phyloP scores from a whole-genome alignment of 768 basidiomycete genomes.

The Russula virescens region DNA sequence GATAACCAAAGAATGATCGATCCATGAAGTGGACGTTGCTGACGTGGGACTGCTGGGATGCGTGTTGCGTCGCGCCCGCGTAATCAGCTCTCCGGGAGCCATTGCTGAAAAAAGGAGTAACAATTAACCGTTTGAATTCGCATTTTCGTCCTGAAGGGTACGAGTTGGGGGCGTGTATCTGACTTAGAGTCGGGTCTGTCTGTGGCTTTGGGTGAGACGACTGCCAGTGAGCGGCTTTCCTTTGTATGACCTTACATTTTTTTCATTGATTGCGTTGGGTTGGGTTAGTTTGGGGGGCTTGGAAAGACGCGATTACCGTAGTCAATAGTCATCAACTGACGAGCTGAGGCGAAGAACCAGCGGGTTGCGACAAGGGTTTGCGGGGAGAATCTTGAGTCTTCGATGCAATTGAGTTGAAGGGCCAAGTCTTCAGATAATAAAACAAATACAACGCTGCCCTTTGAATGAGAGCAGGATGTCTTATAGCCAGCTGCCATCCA shows the following conservation, averaged over 20 bases:
- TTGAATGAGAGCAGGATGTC: no score
- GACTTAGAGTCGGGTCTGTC: no score
- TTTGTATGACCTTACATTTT: no score
- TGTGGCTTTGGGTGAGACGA: no score
- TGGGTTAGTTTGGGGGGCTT: background rate
- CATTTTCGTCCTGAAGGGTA: background rate
- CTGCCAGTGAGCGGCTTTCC: no score
- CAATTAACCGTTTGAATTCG: background rate
- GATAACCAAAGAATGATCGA: no score
- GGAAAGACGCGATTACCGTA: background rate
- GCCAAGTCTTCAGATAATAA: background rate
- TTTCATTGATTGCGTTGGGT: background rate
- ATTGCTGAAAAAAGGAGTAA: background rate
- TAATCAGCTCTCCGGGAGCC: no score
- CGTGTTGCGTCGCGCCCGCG: no score
- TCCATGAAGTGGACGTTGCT: no score
- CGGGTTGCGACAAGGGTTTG: slow-evolving; percentile 7
- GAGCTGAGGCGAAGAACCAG: background rate
- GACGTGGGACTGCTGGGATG: no score
- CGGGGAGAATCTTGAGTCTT: background rate
- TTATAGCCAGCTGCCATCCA: no score
- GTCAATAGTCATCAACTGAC: background rate
- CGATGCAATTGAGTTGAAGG: background rate
- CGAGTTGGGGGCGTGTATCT: no score
- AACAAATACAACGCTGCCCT: background rate